Evolutionary conservation across 345 rosid genomes (phyloP).

Genomic region (Aquilaria sinensis): DNA sequence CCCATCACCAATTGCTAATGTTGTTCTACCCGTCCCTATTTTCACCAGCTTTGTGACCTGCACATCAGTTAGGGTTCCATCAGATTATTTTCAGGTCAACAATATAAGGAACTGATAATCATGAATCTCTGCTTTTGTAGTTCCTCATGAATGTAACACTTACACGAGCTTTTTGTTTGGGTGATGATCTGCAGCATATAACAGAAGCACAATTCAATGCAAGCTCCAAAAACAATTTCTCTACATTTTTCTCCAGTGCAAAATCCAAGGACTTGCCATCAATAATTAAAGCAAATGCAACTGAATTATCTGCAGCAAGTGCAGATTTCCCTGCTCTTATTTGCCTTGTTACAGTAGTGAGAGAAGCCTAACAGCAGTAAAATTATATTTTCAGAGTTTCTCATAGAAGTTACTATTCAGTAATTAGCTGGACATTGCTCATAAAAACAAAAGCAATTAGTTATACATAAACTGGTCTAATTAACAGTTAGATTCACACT

Average conservation of each 20-base stretch:
- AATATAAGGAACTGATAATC: background rate
- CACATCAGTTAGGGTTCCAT: constrained; percentile 28
- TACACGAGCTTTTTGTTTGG: constrained; percentile 87
- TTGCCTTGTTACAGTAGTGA: constrained; percentile 41
- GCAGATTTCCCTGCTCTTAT: constrained; percentile 31
- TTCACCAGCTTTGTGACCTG: constrained; percentile 86
- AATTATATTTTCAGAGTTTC: constrained; percentile 7
- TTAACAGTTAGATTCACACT: too few species aligned
- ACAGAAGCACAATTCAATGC: constrained; percentile 55
- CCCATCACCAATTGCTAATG: constrained; percentile 79
- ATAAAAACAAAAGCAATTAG: too few species aligned
- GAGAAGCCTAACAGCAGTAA: constrained; percentile 39
- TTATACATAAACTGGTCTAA: too few species aligned
- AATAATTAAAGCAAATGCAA: constrained; percentile 55
- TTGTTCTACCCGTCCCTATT: constrained; percentile 41
- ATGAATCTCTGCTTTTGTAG: background rate
- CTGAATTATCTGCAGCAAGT: constrained; percentile 23
- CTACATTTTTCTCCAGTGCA: constrained; percentile 41
- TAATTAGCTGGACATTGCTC: too few species aligned
- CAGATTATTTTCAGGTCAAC: constrained; percentile 24
- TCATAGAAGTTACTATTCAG: background rate
- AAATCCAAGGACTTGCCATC: constrained; percentile 67
- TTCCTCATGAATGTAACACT: constrained; percentile 19
- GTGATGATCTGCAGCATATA: constrained; percentile 75
- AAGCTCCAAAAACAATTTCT: constrained; percentile 52